Evolutionary conservation across 352 stramenopile species (phyloP).

Genomic region (Globisporangium mamillatum): DNA sequence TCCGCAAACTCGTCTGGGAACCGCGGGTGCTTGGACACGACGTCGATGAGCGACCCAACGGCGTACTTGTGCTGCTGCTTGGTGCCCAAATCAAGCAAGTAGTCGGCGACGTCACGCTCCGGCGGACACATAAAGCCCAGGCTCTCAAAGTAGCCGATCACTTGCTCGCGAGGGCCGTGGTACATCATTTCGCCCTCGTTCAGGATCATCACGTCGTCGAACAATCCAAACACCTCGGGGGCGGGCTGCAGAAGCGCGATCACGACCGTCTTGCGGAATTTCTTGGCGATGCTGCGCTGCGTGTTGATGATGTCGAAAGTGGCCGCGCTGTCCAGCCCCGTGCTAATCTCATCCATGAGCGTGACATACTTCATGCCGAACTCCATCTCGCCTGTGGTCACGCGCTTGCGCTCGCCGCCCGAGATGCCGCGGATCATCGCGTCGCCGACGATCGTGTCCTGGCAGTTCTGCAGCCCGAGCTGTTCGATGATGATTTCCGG

Average conservation of each 20-base stretch:
- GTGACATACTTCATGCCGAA: conserved; percentile 81
- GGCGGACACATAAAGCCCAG: neutral
- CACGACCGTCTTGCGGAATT: conserved; percentile 19
- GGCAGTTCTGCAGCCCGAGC: conserved; percentile 6
- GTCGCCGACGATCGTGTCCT: conserved; percentile 34
- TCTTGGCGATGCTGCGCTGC: conserved; percentile 42
- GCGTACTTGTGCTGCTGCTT: neutral
- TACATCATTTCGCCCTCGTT: neutral
- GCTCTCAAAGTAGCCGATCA: neutral
- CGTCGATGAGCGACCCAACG: neutral
- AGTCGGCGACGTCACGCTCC: neutral
- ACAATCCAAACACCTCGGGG: neutral
- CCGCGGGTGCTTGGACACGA: neutral
- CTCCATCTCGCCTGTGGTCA: conserved; percentile 76
- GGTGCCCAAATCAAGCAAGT: neutral
- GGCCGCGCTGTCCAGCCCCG: conserved; percentile 84
- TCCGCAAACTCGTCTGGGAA: neutral
- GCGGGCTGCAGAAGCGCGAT: neutral
- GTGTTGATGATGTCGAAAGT: conserved; percentile 64
- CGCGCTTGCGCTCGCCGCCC: conserved; percentile 68
- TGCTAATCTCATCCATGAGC: conserved; percentile 90
- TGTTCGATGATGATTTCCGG: conserved; percentile 39
- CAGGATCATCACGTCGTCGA: neutral
- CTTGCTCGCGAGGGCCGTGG: neutral
- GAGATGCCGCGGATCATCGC: conserved; percentile 64